phyloP scores from a whole-genome alignment of 208 protist genomes.

The Vickermania spadyakhi region DNA sequence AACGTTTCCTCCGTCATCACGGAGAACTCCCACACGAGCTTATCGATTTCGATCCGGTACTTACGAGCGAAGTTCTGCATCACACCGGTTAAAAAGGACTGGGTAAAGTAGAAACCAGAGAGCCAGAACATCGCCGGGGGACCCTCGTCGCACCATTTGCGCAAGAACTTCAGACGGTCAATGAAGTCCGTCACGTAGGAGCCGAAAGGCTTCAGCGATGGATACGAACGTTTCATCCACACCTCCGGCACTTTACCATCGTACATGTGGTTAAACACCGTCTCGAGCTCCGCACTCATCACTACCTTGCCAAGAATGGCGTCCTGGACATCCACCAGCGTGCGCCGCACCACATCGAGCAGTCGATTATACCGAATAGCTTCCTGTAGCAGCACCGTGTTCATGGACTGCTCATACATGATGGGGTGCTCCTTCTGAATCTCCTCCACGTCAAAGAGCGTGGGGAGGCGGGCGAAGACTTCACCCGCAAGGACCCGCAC shows the following conservation, averaged over 20 bases:
- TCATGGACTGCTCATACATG: constrained; percentile 92
- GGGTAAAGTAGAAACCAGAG: constrained; percentile 97
- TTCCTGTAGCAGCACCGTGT: constrained; percentile 93
- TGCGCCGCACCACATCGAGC: constrained; percentile 77
- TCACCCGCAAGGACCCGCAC: constrained; percentile 83
- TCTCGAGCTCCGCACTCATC: constrained; percentile 95
- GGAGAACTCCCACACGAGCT: constrained; percentile 91
- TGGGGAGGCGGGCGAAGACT: constrained; percentile 80
- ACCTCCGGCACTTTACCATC: constrained; percentile 88
- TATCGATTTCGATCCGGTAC: constrained; percentile 94
- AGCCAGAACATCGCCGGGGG: constrained; percentile 92
- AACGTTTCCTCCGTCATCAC: constrained; percentile 56
- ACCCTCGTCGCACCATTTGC: constrained; percentile 72
- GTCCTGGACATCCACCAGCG: constrained; percentile 93
- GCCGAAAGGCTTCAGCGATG: constrained; percentile 94
- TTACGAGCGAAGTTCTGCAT: constrained; percentile 97
- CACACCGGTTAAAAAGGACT: constrained; percentile 94
- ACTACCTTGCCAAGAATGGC: constrained; percentile 95
- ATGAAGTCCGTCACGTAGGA: constrained; percentile 94
- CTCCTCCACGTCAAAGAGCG: constrained; percentile 87
- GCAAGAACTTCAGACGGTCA: constrained; percentile 89
- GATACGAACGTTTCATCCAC: constrained; percentile 91
- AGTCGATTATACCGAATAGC: constrained; percentile 92
- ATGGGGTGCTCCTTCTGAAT: constrained; percentile 82
- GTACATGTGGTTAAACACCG: constrained; percentile 91